Evolutionary conservation across 345 rosid genomes (phyloP), one percentile per base, ranked within the genome.

Genomic region (Arabis hirsuta): DNA sequence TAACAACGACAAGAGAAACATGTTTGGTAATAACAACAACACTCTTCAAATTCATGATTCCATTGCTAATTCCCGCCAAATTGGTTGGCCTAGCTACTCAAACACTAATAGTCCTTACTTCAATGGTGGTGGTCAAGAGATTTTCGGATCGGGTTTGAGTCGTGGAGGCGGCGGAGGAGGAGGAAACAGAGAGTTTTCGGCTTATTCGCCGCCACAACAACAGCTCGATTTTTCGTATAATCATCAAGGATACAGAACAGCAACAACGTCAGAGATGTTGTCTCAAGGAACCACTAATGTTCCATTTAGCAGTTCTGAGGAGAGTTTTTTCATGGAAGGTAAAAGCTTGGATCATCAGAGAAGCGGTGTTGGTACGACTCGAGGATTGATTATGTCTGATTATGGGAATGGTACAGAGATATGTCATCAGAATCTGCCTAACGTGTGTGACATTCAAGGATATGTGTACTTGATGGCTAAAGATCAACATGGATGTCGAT

Each of bases 401-500:
- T 41, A 63, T 48, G 77, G 67, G 19, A 45, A 13, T 54, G 12
- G 58, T 44, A 55, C 24, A 5, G 71, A 27, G 64, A 62, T 41
- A 10, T 39, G 32, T 56, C 66, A 70, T 3, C 39, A 71, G 39
- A 70, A 73, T 13, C 51, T 76, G 12, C 81, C 44, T 72, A 80
- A 74, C 58, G 46, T 76, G 42, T 66, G 64, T 34, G 84, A 84
- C 70, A 79, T 74, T 31, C 82, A 72, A 3, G 86, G 85, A 19
- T 69, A 60, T 57, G 77, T 83, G 0, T 81, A 81, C 69, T 74
- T 78, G 10, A 78, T 85, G 74, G 86, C 86, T 11, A 81, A 80
- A 62, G 89, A 85, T 50, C 89, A 85, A 39, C 81, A 81, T 16
- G 89, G 89, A 46, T 85, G 89, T 43, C 58, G 89, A 69, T 83